Base-by-base conservation (phyloP, 805 yeast species). In the Pichia eremophila region DNA sequence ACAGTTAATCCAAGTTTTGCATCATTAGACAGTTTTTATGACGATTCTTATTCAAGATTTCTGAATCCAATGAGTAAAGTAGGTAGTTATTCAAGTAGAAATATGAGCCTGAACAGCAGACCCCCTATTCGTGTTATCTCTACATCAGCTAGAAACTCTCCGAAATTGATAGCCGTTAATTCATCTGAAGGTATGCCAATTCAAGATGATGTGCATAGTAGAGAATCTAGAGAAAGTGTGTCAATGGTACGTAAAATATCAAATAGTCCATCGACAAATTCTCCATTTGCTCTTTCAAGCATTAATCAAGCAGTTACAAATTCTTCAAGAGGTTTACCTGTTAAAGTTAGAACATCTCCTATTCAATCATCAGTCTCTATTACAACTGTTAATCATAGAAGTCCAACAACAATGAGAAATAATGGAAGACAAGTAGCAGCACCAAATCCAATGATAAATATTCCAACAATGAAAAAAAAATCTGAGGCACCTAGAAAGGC, bases 1-100 rank as follows among this genome's bases (percentile, higher is more conserved):
- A 40, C 51, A 2, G 53, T 81, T 15, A 81, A 78, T 51, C 85
- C 85, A 39, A 82, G 89, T 51, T 83, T 83, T 69, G 91, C 91
- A 1, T 83, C 90, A 0, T 66, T 85, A 58, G 89, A 82, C 57
- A 79, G 89, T 59, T 73, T 77, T 50, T 80, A 81, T 58, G 70
- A 59, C 41, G 61, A 58, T 39, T 51, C 57, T 3, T 50, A 52
- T 25, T 43, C 49, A 8, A 50, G 44, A n/a, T 52, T 50, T 32
- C 37, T 52, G 40, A 39, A 40, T 12, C 46, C 46, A 1, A 22
- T 48, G 11, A 17, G 36, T 15, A 18, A 18, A 15, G 11, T 42
- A 11, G 50, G 44, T 14, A 45, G 38, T 39, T 48, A 18, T 43
- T 29, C 43, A 15, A 35, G 28, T 32, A 25, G 47, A 17, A 43